phyloP scores from a whole-genome alignment of 306 rosid species.

The Datisca glomerata region DNA sequence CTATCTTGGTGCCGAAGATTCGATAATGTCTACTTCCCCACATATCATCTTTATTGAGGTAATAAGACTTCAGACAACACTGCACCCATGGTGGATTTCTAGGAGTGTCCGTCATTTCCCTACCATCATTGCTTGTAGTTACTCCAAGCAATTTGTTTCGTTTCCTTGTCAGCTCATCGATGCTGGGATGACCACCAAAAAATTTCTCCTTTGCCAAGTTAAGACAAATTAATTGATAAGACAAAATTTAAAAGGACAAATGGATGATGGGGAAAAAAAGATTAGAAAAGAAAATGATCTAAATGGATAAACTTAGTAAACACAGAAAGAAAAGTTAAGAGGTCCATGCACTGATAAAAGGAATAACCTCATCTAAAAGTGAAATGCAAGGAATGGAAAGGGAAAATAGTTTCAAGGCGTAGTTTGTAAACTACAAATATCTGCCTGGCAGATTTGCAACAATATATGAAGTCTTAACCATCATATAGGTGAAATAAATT shows the following conservation, averaged over 20 bases:
- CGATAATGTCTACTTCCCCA: slow-evolving; percentile 26
- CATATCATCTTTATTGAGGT: slow-evolving; percentile 6
- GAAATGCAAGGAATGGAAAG: too few relatives aligned
- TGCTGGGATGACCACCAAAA: slow-evolving; percentile 32
- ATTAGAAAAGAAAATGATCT: too few relatives aligned
- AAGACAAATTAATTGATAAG: neutral
- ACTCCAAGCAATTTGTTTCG: slow-evolving; percentile 40
- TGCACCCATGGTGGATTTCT: slow-evolving; percentile 75
- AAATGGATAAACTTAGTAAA: too few relatives aligned
- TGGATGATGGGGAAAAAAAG: too few relatives aligned
- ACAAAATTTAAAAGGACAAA: neutral
- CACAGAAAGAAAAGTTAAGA: too few relatives aligned
- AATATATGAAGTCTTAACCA: too few relatives aligned
- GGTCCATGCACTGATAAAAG: too few relatives aligned
- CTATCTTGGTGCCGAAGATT: slow-evolving; percentile 33
- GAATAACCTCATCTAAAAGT: too few relatives aligned
- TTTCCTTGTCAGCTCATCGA: slow-evolving; percentile 18
- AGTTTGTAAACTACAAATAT: too few relatives aligned
- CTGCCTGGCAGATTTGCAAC: too few relatives aligned
- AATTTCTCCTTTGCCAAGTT: slow-evolving; percentile 14
- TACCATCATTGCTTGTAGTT: slow-evolving; percentile 3
- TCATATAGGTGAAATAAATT: too few relatives aligned
- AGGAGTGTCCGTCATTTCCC: slow-evolving; percentile 1
- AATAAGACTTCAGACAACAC: slow-evolving; percentile 42
- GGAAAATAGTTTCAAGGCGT: too few relatives aligned